Evolutionary conservation across 495 filamentous ascomycete species (phyloP).

Genomic region (Talaromyces trachyspermus): DNA sequence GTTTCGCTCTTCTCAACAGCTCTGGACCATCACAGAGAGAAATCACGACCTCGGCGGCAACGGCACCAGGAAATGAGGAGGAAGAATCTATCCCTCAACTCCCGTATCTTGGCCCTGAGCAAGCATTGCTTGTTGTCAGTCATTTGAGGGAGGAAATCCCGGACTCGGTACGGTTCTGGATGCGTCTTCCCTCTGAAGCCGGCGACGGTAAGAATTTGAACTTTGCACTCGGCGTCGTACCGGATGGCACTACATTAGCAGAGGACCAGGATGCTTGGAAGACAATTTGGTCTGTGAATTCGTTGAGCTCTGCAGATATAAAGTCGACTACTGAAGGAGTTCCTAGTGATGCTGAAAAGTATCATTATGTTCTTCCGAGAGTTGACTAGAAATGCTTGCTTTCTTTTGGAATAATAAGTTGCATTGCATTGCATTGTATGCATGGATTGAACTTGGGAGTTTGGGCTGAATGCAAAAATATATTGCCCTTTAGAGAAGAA

Average conservation of each 20-base stretch:
- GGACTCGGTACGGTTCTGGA: constrained; percentile 65
- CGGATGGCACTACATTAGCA: neutral
- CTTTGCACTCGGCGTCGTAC: constrained; percentile 31
- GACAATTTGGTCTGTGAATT: constrained; percentile 4
- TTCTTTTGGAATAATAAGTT: neutral
- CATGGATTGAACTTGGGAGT: neutral
- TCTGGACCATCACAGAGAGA: no score
- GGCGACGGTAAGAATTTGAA: constrained; percentile 30
- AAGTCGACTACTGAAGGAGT: neutral
- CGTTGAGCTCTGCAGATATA: neutral
- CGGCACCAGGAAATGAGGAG: constrained; percentile 13
- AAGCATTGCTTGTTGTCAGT: constrained; percentile 80
- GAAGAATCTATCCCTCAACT: neutral
- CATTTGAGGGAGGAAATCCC: constrained; percentile 90
- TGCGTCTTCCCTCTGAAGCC: constrained; percentile 60
- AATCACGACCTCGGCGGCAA: no score
- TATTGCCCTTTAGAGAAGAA: no score
- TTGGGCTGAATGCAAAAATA: no score
- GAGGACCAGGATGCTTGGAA: constrained; percentile 1
- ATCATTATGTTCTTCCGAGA: constrained; percentile 1
- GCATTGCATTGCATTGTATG: neutral
- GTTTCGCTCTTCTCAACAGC: constrained; percentile 63
- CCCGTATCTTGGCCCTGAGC: constrained; percentile 45
- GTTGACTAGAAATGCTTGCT: no score
- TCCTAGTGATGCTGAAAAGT: constrained; percentile 2